phyloP scores from a whole-genome alignment of 768 basidiomycete genomes.

The Boletus tomentosulus region DNA sequence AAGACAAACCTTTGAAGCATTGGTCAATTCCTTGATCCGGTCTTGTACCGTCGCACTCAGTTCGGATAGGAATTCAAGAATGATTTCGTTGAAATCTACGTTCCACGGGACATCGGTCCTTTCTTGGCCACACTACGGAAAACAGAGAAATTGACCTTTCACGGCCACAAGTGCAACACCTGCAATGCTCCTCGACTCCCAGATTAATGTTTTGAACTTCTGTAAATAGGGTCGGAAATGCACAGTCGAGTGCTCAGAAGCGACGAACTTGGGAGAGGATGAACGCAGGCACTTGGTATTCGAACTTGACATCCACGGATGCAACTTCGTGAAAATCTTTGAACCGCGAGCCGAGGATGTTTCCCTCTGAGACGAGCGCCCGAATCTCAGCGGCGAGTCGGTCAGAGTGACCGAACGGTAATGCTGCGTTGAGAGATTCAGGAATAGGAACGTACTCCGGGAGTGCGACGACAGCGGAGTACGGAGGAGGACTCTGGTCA shows the following conservation, averaged over 20 bases:
- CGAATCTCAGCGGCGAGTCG: constrained; percentile 2
- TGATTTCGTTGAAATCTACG: constrained; percentile 18
- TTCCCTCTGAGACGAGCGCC: constrained; percentile 14
- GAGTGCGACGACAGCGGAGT: constrained; percentile 6
- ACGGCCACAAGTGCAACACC: constrained; percentile 11
- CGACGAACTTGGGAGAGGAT: constrained; percentile 9
- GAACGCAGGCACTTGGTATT: constrained; percentile 6
- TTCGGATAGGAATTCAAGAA: constrained; percentile 18
- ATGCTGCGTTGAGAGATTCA: neutral
- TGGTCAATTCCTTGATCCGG: constrained; percentile 13
- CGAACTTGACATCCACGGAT: constrained; percentile 5
- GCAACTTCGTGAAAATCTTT: constrained; percentile 9
- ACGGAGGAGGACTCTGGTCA: constrained; percentile 16
- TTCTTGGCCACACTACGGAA: neutral
- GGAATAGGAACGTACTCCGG: neutral
- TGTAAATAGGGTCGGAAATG: neutral
- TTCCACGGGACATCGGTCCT: neutral
- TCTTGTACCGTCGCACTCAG: constrained; percentile 4
- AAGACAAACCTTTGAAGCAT: constrained; percentile 5
- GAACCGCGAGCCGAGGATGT: constrained; percentile 8
- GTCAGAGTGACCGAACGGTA: constrained; percentile 12
- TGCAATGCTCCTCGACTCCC: constrained; percentile 18
- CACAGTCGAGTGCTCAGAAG: no score
- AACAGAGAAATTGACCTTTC: constrained; percentile 5
- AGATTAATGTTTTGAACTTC: constrained; percentile 14